phyloP scores from a whole-genome alignment of 2,329 filamentous ascomycete genomes.

The Acarospora socialis region DNA sequence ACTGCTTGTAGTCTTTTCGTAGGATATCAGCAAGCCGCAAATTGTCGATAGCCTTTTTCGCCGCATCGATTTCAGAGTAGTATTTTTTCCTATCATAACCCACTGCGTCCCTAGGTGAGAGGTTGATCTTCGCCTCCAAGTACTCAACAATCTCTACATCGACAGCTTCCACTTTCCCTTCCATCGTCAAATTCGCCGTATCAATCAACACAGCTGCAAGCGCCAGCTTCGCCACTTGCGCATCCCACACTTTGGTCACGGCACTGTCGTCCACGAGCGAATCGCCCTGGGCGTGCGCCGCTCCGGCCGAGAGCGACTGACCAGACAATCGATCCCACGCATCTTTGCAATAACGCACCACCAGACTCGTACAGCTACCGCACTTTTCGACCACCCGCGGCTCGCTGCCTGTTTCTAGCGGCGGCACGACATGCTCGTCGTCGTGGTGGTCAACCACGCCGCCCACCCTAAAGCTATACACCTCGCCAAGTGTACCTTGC shows the following conservation, averaged over 20 bases:
- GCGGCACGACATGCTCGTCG: conserved; percentile 40
- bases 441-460: conserved; percentile 48
- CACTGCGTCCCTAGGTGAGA: conserved; percentile 14
- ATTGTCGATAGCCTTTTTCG: conserved; percentile 42
- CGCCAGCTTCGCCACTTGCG: conserved; percentile 34
- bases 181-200: conserved; percentile 31
- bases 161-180: conserved; percentile 34
- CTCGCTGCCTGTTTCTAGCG: conserved; percentile 26
- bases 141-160: conserved; percentile 33
- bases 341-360: conserved; percentile 34
- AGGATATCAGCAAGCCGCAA: conserved; percentile 42
- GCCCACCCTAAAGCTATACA: conserved; percentile 28
- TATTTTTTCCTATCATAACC: conserved; percentile 35
- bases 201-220: conserved; percentile 37
- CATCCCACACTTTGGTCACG: conserved; percentile 31
- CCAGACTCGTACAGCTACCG: conserved; percentile 45
- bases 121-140: conserved; percentile 35
- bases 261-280: conserved; percentile 21
- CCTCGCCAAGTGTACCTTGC: conserved; percentile 33
- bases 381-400: conserved; percentile 39
- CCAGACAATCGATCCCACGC: conserved; percentile 31
- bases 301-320: conserved; percentile 23
- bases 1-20: conserved; percentile 50
- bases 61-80: conserved; percentile 36
- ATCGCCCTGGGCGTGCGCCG: conserved; percentile 30